A percentile compares a stretch with the other conserved stretches of the same genome.
phyloP scores from a whole-genome alignment of 345 rosid genomes.

The Arabis hirsuta region DNA sequence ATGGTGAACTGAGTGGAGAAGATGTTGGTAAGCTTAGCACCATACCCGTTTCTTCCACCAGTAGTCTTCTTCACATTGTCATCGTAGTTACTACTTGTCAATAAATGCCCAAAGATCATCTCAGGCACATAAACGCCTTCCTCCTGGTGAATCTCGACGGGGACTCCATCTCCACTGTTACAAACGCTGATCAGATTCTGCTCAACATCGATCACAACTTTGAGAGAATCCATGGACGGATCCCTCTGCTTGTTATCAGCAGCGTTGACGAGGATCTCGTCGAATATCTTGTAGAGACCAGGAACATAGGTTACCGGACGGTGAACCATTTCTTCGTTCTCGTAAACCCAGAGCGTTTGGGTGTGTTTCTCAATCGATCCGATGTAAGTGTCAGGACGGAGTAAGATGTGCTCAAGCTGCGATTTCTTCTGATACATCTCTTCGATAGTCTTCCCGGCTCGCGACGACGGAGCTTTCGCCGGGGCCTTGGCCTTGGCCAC shows the following conservation, averaged over 20 bases:
- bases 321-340: slow-evolving; percentile 68
- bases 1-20: slow-evolving; percentile 86
- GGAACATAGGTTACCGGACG: slow-evolving; percentile 82
- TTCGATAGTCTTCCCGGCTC: slow-evolving; percentile 69
- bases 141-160: slow-evolving; percentile 91
- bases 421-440: slow-evolving; percentile 95
- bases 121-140: slow-evolving; percentile 93
- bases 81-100: slow-evolving; percentile 90
- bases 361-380: slow-evolving; percentile 96
- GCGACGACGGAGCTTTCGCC: slow-evolving; percentile 6
- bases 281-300: slow-evolving; percentile 96
- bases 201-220: slow-evolving; percentile 76
- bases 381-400: slow-evolving; percentile 96
- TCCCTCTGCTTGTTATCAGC: slow-evolving; percentile 97
- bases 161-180: slow-evolving; percentile 95
- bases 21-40: slow-evolving; percentile 93
- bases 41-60: slow-evolving; percentile 94
- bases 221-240: slow-evolving; percentile 72
- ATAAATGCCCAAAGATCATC: slow-evolving; percentile 88
- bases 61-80: slow-evolving; percentile 90
- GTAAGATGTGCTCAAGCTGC: slow-evolving; percentile 97
- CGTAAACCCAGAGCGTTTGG: slow-evolving; percentile 85
- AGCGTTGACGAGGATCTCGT: slow-evolving; percentile 93
- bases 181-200: slow-evolving; percentile 74
- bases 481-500: slow-evolving; percentile 15